A percentile compares a stretch with the other conserved stretches of the same genome.
phyloP scores from a whole-genome alignment of 2,329 filamentous ascomycete genomes.

The Cercospora sp. region DNA sequence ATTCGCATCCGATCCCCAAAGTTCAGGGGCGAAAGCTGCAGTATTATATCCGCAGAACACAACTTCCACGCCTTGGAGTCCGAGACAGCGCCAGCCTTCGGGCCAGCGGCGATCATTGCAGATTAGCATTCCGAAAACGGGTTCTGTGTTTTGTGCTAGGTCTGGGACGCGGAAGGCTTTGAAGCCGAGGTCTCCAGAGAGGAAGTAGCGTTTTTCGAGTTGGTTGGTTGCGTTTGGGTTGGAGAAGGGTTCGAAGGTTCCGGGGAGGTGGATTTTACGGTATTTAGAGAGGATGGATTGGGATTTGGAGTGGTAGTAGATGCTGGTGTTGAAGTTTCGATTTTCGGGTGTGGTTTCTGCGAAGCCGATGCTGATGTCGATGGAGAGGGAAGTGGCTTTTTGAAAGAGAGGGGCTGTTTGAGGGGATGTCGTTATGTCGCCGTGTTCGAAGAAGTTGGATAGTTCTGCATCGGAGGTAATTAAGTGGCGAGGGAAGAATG shows the following conservation, averaged over 20 bases:
- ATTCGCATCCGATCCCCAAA: constrained; percentile 43
- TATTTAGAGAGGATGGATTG: constrained; percentile 52
- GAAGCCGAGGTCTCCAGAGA: constrained; percentile 55
- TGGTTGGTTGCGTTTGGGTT: constrained; percentile 53
- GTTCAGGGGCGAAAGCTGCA: constrained; percentile 50
- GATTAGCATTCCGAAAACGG: constrained; percentile 56
- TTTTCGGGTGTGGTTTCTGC: constrained; percentile 50
- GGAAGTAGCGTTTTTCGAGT: constrained; percentile 58
- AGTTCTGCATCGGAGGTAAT: constrained; percentile 49
- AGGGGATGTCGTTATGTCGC: constrained; percentile 44
- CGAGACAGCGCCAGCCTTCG: constrained; percentile 54
- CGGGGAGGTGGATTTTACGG: constrained; percentile 57
- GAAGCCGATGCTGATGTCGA: constrained; percentile 56
- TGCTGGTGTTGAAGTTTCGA: constrained; percentile 50
- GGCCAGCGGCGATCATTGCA: constrained; percentile 59
- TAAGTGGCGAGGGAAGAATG: constrained; percentile 57
- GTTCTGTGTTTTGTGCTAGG: constrained; percentile 43
- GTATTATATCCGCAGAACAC: constrained; percentile 56
- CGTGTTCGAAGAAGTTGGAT: constrained; percentile 53
- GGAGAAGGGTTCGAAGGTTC: constrained; percentile 51
- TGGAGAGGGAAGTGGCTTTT: constrained; percentile 46
- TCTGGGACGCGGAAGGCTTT: constrained; percentile 54
- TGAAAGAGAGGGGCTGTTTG: constrained; percentile 53
- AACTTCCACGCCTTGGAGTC: constrained; percentile 53
- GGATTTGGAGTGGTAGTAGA: constrained; percentile 53